A percentile compares a stretch with the other conserved stretches of the same genome.
These are phyloP conservation scores for Dryas alaskensis DNA, from an alignment of 306 rosid genomes.

Conservation along the genomic window DNA sequence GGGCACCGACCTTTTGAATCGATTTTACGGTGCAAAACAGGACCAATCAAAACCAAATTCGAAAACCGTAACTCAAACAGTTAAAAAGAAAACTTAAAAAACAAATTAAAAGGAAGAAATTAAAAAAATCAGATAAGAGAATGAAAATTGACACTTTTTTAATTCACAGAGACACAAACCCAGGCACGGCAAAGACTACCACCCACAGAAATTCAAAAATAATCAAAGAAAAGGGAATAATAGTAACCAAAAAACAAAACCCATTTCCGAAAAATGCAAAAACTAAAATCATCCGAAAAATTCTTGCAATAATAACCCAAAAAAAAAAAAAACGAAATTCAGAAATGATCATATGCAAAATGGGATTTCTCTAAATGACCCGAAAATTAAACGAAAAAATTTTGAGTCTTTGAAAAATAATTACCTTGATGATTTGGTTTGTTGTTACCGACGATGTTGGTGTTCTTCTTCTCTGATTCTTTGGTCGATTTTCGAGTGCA, in stretches of 20 bases:
- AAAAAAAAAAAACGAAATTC: not conserved
- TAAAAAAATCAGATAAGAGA: conserved; percentile 5
- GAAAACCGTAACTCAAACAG: not conserved
- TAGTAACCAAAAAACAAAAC: not conserved
- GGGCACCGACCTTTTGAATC: not conserved
- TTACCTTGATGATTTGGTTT: conserved; percentile 37
- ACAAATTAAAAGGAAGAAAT: conserved; percentile 4
- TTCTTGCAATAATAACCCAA: conserved; percentile 5
- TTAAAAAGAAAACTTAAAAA: not conserved
- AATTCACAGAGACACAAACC: conserved; percentile 14
- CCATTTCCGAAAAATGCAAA: conserved; percentile 20
- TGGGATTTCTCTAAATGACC: conserved; percentile 8
- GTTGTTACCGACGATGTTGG: conserved; percentile 9
- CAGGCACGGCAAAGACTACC: not conserved
- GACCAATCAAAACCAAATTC: conserved; percentile 1
- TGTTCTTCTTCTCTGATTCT: conserved; percentile 26
- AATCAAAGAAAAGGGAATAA: not conserved
- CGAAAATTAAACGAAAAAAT: not conserved
- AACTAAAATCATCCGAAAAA: conserved; percentile 17
- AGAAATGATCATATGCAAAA: not conserved
- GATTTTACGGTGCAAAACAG: not conserved
- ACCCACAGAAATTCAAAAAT: conserved; percentile 16
- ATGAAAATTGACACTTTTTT: not conserved
- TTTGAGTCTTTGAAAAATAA: not conserved
- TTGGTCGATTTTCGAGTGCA: conserved; percentile 45